phyloP scores from a whole-genome alignment of 306 rosid species.

The Myrica gale region DNA sequence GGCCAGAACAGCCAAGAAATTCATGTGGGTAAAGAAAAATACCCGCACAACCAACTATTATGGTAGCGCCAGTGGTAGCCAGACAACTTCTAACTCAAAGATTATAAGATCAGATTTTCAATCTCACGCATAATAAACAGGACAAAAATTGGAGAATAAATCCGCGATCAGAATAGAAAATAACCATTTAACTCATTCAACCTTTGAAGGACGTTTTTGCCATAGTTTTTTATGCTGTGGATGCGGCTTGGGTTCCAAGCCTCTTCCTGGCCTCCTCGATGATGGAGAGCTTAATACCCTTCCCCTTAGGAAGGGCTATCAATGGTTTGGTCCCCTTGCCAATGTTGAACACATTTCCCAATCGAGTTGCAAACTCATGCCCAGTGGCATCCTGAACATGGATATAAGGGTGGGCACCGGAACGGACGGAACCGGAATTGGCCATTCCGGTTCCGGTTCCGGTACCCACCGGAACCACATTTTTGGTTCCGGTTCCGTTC shows the following conservation, averaged over 20 bases:
- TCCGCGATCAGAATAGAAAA: not conserved
- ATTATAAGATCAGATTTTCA: not conserved
- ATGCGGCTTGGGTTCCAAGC: constrained; percentile 57
- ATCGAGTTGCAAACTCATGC: constrained; percentile 67
- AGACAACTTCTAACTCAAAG: no score
- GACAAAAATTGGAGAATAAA: not conserved
- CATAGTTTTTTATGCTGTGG: constrained; percentile 40
- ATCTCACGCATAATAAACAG: not conserved
- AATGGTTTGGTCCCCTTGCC: constrained; percentile 75
- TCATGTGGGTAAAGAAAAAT: not conserved
- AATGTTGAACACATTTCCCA: constrained; percentile 67
- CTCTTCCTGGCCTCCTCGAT: constrained; percentile 80
- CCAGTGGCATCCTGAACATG: constrained; percentile 78
- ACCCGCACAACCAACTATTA: not conserved
- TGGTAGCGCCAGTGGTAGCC: no score
- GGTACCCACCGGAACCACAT: no score
- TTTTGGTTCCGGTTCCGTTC: no score
- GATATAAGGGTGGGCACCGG: rapidly evolving
- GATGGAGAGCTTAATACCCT: constrained; percentile 76
- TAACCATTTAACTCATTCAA: not conserved
- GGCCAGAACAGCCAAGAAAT: not conserved
- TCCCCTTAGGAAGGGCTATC: constrained; percentile 75
- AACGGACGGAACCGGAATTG: no score
- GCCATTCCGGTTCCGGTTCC: no score
- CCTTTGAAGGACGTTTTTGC: constrained; percentile 5